Conservation (phyloP, 2,329 filamentous ascomycete species). For the Nannizziopsis barbatae region DNA sequence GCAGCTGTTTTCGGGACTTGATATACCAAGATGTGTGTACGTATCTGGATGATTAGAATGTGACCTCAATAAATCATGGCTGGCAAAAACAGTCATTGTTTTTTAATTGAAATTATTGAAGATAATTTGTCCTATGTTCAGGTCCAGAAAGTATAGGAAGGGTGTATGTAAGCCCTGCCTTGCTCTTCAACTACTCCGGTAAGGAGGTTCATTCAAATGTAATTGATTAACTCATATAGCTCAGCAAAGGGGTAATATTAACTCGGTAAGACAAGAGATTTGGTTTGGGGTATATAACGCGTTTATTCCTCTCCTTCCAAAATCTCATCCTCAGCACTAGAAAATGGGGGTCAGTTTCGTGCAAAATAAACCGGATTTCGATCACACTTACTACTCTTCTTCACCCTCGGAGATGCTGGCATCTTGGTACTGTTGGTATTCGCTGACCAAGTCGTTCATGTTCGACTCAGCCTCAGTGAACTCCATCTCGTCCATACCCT, state of each 20-base stretch:
- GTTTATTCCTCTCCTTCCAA: conserved; percentile 60
- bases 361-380: background rate
- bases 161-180: no score
- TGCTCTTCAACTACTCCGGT: no score
- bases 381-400: conserved; percentile 41
- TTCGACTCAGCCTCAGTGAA: conserved; percentile 99
- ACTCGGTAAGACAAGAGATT: no score
- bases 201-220: no score
- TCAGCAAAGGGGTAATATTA: no score
- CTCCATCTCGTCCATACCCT: conserved; percentile 99
- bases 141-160: no score
- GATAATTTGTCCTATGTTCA: no score
- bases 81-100: no score
- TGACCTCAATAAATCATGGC: no score
- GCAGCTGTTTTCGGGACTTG: no score
- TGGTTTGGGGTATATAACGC: conserved; percentile 1
- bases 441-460: conserved; percentile 99
- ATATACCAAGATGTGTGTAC: background rate
- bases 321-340: conserved; percentile 62
- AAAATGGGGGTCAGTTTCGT: background rate
- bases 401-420: conserved; percentile 94
- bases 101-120: no score
- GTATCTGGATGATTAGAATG: background rate
- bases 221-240: no score
- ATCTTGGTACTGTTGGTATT: conserved; percentile 99